A percentile compares a stretch with the other conserved stretches of the same genome.
Evolutionary conservation across 805 yeast genomes (phyloP).

Genomic region (Vanderwaltozyma verrucispora): DNA sequence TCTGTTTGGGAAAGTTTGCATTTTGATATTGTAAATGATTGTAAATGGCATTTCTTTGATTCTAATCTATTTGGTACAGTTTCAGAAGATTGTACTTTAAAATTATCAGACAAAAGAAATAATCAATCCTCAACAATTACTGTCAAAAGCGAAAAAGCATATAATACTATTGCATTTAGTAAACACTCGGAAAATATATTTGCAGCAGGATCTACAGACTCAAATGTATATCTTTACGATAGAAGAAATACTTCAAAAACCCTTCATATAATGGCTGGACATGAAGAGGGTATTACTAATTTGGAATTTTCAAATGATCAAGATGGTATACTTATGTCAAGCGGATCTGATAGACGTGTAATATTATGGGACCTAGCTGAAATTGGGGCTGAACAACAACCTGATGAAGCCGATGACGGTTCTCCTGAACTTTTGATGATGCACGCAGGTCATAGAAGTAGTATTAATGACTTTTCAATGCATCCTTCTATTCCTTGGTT

Average conservation of each 20-base stretch:
- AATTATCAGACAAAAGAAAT: slow-evolving; percentile 44
- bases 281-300: slow-evolving; percentile 58
- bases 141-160: slow-evolving; percentile 29
- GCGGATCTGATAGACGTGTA: slow-evolving; percentile 67
- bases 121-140: slow-evolving; percentile 10
- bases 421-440: slow-evolving; percentile 81
- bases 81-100: slow-evolving; percentile 54
- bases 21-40: slow-evolving; percentile 60
- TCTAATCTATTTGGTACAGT: slow-evolving; percentile 54
- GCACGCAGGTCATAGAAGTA: slow-evolving; percentile 85
- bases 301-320: slow-evolving; percentile 69
- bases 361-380: slow-evolving; percentile 71
- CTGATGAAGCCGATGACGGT: slow-evolving; percentile 86
- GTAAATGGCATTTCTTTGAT: slow-evolving; percentile 54
- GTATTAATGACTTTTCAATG: slow-evolving; percentile 63
- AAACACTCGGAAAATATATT: slow-evolving; percentile 47
- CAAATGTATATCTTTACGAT: slow-evolving; percentile 58
- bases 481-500: slow-evolving; percentile 66
- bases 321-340: slow-evolving; percentile 71
- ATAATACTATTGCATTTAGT: slow-evolving; percentile 60
- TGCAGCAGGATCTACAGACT: slow-evolving; percentile 62
- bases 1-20: slow-evolving; percentile 30
- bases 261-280: slow-evolving; percentile 73
- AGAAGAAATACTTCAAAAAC: slow-evolving; percentile 38
- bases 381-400: slow-evolving; percentile 77